Evolutionary conservation across 1,284 basidiomycete genomes (phyloP), one percentile per base, ranked within the genome.

Genomic region (Anthracocystis walkeri): DNA sequence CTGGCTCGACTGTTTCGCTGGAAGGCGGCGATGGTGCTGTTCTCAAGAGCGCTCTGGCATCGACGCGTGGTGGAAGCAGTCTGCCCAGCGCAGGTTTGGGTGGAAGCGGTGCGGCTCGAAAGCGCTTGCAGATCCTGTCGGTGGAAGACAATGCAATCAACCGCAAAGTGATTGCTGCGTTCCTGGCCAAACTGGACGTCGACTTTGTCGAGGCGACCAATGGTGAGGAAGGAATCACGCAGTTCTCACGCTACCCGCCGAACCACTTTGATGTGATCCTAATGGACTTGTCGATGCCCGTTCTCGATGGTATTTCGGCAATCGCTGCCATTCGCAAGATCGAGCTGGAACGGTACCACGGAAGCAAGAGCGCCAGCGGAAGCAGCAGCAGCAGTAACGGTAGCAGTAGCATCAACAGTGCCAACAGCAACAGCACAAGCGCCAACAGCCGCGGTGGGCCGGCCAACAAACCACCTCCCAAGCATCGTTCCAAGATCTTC

Each of bases 271-370:
- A 66, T 49, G 79, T 79, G 61, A 58, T 76, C 12, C 60, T 80
- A 27, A 79, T 97, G 79, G 95, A 97, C 85, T 87, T 97, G 54
- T 94, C 93, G 0, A 97, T 97, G 95, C 95, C 94, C 0, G 86
- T 94, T 23, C 89, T 97, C 69, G 94, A 97, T 83, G 95, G 80
- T 89, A 78, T 96, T 64, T 90, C 91, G 21, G 94, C 95, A 8
- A 94, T 94, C 0, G 87, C 88, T 1, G 90, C 91, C 80, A 97
- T 97, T 75, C 91, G 94, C 29, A 87, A 89, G 67, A 89, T 95
- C 48, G 95, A 97, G 86, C 87, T 89, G 7, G 86, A 83, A 42
- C 88, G 90, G 18, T 60, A 71, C 21, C 18, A 52, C 21, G 31
- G 27, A 33, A 44, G 20, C 42, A 45, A 18, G n/a, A 58, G 65